Base-by-base conservation (phyloP, 2,329 filamentous ascomycete species). In the Monosporascus sp. region DNA sequence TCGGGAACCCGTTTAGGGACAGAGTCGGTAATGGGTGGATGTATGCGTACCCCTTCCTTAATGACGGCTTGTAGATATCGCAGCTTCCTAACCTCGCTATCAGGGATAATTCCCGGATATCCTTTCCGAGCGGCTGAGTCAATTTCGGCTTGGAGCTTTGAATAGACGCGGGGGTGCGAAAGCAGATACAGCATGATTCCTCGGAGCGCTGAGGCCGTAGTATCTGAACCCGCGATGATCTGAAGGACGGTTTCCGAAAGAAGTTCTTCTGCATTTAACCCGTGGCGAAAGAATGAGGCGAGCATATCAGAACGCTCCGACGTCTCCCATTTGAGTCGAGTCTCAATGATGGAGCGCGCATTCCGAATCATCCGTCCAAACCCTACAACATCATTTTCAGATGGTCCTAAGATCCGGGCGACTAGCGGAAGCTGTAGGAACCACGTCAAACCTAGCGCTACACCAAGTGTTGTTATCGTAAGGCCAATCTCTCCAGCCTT, bases 171-270 rank as follows among this genome's bases (percentile, higher is more conserved):
- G 0, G 74, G 74, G 41, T 74, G 74, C 3, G 72, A 76, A n/a
- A 76, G 70, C 44, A 81, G 61, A 59, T 75, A 75, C 26, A 78
- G 72, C 31, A 80, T 49, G 7, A 70, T 75, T 26, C 73, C 68
- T 0, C 75, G 72, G 1, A 84, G 68, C 0, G 74, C 75, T 0
- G 73, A 77, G 0, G 79, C 76, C 0, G 78, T 79, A 1, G 80
- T 83, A 56, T 85, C 81, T 0, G 79, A 79, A 1, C 81, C 82
- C 0, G 80, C 81, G 2, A 77, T 70, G 52, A 73, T 69, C 35
- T 73, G 65, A 0, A 73, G 61, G 1, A 69, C 66, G 27, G 70
- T 64, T 46, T 74, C 70, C 7, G 67, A 58, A 58, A 66, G 8
- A 6, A 70, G 53, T 14, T 68, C 61, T 7, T 60, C 54, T 7